Base-by-base conservation (phyloP, 2,329 filamentous ascomycete species). In the Scedosporium minutisporum region DNA sequence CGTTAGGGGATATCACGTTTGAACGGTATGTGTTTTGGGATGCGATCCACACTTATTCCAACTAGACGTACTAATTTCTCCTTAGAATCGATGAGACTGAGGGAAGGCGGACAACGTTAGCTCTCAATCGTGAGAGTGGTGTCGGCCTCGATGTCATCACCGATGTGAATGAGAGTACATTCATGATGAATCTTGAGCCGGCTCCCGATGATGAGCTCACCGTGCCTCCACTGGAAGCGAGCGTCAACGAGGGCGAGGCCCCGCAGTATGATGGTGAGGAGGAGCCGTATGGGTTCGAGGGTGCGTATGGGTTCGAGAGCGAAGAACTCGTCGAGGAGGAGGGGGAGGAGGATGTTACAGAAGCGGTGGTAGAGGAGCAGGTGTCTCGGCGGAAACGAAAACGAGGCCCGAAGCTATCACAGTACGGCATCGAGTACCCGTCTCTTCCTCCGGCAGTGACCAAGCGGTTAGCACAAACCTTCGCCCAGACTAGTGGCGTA, bases 351-450 rank as follows among this genome's bases (percentile, higher is more conserved):
- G 63, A 65, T 4, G 51, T 3, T 12, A 53, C 55, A n/a, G 27
- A 18, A 53, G 61, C 46, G 65, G 38, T 21, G 12, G 33, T 27
- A 1, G 14, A 60, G 21, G 21, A 10, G 68, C 66, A 23, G 61
- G 67, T 14, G 65, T 65, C 12, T 6, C 18, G 18, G 21, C 10
- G 72, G 64, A 75, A 72, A 64, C 74, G 71, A 64, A 82, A 81
- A 67, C 71, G 73, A 5, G 73, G 72, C 29, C 78, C 84, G 67
- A 82, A 83, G 66, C 80, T 85, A 58, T 96, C 91, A 0, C 82
- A 82, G 58, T 80, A 92, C 69, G 90, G 90, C 27, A 85, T 89
- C 59, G 83, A 88, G 65, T 92, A 93, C 66, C 89, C 90, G 0
- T 86, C 87, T 0, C 76, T 96, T 51, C 90, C 92, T 2, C 76